Conservation (phyloP, 2,329 filamentous ascomycete genomes). For the Sarocladium oryzae region DNA sequence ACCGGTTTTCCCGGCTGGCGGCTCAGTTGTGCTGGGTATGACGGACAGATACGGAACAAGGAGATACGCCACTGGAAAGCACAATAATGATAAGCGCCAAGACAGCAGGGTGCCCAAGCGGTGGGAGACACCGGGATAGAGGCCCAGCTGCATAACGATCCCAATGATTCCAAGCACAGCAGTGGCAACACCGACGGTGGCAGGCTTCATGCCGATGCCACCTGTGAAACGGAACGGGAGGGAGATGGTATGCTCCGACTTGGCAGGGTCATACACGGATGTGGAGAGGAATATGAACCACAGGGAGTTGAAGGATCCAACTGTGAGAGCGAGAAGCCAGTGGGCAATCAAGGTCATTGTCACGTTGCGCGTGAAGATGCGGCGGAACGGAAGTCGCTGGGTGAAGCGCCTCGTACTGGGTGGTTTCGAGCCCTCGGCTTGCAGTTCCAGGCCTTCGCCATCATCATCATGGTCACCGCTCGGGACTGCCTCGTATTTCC, state of each 20-base stretch:
- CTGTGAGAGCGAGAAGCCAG: slow-evolving; percentile 64
- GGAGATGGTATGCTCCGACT: slow-evolving; percentile 24
- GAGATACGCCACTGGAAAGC: slow-evolving; percentile 65
- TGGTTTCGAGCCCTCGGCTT: neutral
- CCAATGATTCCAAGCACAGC: slow-evolving; percentile 70
- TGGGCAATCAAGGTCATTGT: slow-evolving; percentile 53
- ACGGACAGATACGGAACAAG: slow-evolving; percentile 65
- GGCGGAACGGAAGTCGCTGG: slow-evolving; percentile 42
- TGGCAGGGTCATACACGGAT: slow-evolving; percentile 46
- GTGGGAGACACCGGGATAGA: slow-evolving; percentile 63
- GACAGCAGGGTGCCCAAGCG: slow-evolving; percentile 61
- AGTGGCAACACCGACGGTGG: slow-evolving; percentile 69
- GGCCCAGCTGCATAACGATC: slow-evolving; percentile 53
- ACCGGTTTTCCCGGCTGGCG: slow-evolving; percentile 47
- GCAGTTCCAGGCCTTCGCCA: slow-evolving; percentile 7
- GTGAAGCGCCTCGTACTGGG: slow-evolving; percentile 31
- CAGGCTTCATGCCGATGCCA: slow-evolving; percentile 66
- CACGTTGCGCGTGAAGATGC: slow-evolving; percentile 51
- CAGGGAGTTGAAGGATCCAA: slow-evolving; percentile 69
- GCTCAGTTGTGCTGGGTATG: slow-evolving; percentile 48
- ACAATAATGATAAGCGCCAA: slow-evolving; percentile 61
- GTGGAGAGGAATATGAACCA: slow-evolving; percentile 74
- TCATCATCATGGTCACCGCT: slow-evolving; percentile 16
- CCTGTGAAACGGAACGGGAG: slow-evolving; percentile 62
- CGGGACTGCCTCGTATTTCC: slow-evolving; percentile 19